Evolutionary conservation across 2,329 filamentous ascomycete species (phyloP).

Genomic region (Mariannaea elegans): DNA sequence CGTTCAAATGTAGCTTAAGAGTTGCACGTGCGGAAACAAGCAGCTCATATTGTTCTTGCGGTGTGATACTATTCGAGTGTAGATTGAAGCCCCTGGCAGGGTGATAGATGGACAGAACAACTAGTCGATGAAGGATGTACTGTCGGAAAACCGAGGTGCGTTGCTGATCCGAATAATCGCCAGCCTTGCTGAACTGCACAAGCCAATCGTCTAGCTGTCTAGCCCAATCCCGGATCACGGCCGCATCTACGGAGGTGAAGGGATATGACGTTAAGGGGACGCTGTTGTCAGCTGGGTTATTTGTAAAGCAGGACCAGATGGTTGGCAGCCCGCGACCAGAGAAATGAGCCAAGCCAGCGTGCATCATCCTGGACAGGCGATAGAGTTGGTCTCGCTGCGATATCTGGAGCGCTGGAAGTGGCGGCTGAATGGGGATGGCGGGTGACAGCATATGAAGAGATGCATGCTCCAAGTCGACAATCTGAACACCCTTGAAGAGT

Average conservation of each 20-base stretch:
- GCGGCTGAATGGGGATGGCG: slow-evolving; percentile 51
- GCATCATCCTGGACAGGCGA: slow-evolving; percentile 55
- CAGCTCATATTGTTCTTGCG: slow-evolving; percentile 13
- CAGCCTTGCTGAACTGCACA: slow-evolving; percentile 7
- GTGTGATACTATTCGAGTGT: slow-evolving; percentile 7
- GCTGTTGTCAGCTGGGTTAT: not conserved
- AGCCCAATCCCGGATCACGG: slow-evolving; percentile 15
- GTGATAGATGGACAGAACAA: slow-evolving; percentile 14
- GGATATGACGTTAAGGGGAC: not conserved
- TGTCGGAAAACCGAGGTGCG: slow-evolving; percentile 5
- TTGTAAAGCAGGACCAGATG: slow-evolving; percentile 52
- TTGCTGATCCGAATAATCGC: not conserved
- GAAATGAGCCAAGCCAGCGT: slow-evolving; percentile 53
- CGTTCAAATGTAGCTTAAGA: slow-evolving; percentile 9
- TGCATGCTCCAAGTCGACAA: slow-evolving; percentile 55
- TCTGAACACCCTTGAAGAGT: slow-evolving; percentile 48
- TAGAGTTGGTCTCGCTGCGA: slow-evolving; percentile 52
- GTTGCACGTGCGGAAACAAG: slow-evolving; percentile 13
- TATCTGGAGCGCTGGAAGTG: slow-evolving; percentile 47
- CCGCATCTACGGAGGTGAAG: slow-evolving; percentile 11
- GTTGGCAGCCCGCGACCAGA: slow-evolving; percentile 52
- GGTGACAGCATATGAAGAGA: slow-evolving; percentile 53
- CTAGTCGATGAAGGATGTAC: slow-evolving; percentile 8
- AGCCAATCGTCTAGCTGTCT: slow-evolving; percentile 16
- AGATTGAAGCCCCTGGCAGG: slow-evolving; percentile 12